phyloP scores from a whole-genome alignment of 106 monocot species.

The Hemerocallis citrina region DNA sequence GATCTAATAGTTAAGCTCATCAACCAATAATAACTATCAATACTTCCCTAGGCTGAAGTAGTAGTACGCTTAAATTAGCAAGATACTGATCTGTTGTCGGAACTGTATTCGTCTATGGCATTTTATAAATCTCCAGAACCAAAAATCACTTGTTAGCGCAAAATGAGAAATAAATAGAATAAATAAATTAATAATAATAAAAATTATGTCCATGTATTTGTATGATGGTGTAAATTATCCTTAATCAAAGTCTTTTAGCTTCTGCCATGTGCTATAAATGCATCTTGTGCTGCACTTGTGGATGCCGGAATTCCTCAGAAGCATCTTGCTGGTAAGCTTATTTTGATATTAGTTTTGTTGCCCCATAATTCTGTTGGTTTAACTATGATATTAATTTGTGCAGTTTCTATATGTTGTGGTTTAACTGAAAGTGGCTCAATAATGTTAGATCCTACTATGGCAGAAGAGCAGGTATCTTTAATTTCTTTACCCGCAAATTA shows the following conservation, averaged over 20 bases:
- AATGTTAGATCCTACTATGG: slow-evolving; percentile 63
- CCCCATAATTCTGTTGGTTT: not conserved
- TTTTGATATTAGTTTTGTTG: not conserved
- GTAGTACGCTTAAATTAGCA: not conserved
- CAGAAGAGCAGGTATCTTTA: slow-evolving; percentile 72
- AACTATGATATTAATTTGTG: slow-evolving; percentile 18
- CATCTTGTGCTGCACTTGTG: slow-evolving; percentile 89
- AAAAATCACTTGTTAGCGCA: too few species aligned
- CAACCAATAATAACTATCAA: too few species aligned
- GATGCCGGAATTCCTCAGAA: slow-evolving; percentile 91
- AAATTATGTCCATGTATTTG: not conserved
- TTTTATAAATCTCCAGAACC: too few species aligned
- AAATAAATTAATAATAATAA: not conserved
- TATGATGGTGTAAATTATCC: slow-evolving; percentile 10
- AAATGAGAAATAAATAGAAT: too few species aligned
- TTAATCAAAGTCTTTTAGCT: slow-evolving; percentile 62
- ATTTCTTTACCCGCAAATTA: not conserved
- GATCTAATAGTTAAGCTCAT: too few species aligned
- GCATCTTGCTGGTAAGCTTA: slow-evolving; percentile 72
- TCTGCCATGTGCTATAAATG: slow-evolving; percentile 97
- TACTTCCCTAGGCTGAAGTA: too few species aligned
- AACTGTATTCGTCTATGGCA: not conserved
- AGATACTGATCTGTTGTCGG: not conserved
- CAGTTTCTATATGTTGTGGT: slow-evolving; percentile 87
- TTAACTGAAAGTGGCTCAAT: slow-evolving; percentile 45